phyloP scores from a whole-genome alignment of 2,329 filamentous ascomycete genomes.

The Microdochium trichocladiopsis region DNA sequence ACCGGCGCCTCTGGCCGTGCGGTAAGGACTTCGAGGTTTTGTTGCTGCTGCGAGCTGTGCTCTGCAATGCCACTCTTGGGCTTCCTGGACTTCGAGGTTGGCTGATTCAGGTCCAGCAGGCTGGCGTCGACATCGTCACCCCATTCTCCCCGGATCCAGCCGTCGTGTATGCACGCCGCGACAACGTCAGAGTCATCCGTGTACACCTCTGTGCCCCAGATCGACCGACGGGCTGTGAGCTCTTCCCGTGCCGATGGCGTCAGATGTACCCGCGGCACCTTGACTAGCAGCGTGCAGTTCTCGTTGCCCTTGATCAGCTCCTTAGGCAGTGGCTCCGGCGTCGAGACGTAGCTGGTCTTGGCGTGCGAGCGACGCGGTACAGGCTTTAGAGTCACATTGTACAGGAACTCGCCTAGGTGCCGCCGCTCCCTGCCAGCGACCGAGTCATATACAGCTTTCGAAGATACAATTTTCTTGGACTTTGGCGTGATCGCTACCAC shows the following conservation, averaged over 20 bases:
- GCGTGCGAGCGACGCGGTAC: slow-evolving; percentile 36
- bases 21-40: slow-evolving; percentile 33
- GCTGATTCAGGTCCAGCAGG: slow-evolving; percentile 51
- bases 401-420: slow-evolving; percentile 80
- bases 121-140: slow-evolving; percentile 65
- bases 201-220: slow-evolving; percentile 94
- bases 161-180: slow-evolving; percentile 86
- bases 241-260: slow-evolving; percentile 66
- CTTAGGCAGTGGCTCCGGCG: slow-evolving; percentile 67
- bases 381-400: slow-evolving; percentile 59
- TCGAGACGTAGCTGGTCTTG: slow-evolving; percentile 39
- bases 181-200: slow-evolving; percentile 93
- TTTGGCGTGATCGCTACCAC: slow-evolving; percentile 42
- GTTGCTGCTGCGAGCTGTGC: slow-evolving; percentile 16
- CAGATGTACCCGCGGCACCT: slow-evolving; percentile 75
- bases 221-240: slow-evolving; percentile 69
- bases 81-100: slow-evolving; percentile 25
- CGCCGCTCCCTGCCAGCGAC: slow-evolving; percentile 64
- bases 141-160: slow-evolving; percentile 90
- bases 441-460: slow-evolving; percentile 63
- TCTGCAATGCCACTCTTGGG: slow-evolving; percentile 10
- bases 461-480: slow-evolving; percentile 59
- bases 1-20: slow-evolving; percentile 57
- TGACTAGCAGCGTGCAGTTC: slow-evolving; percentile 86
- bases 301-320: slow-evolving; percentile 67